A percentile compares a stretch with the other conserved stretches of the same genome.
phyloP scores from a whole-genome alignment of 1,139 yeast genomes.

The Candida mesenterica region DNA sequence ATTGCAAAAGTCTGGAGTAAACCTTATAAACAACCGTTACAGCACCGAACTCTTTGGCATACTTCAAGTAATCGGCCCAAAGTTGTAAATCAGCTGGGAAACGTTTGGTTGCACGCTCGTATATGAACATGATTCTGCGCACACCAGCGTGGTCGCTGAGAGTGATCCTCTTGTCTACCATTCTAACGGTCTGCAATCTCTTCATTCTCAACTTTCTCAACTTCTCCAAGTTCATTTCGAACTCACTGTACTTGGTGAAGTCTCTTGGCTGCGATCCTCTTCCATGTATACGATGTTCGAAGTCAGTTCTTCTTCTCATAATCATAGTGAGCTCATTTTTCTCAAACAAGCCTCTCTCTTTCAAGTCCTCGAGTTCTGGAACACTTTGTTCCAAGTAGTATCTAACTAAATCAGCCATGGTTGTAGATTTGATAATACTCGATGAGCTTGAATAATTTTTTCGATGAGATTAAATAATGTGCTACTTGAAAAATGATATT shows the following conservation, averaged over 20 bases:
- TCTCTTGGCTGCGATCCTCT: constrained; percentile 81
- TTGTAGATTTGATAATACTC: neutral
- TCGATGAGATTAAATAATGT: neutral
- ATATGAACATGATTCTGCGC: constrained; percentile 78
- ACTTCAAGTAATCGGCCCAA: constrained; percentile 77
- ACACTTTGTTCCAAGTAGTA: constrained; percentile 79
- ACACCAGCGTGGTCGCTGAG: constrained; percentile 87
- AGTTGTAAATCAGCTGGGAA: constrained; percentile 75
- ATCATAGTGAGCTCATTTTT: constrained; percentile 79
- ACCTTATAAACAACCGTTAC: constrained; percentile 78
- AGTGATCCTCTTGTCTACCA: constrained; percentile 53
- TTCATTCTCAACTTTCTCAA: constrained; percentile 70
- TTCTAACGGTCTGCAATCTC: constrained; percentile 56
- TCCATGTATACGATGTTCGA: constrained; percentile 86
- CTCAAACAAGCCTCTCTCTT: constrained; percentile 75
- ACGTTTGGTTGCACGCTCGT: constrained; percentile 76
- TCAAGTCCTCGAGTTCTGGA: constrained; percentile 89
- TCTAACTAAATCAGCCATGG: constrained; percentile 74
- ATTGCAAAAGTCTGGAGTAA: constrained; percentile 72
- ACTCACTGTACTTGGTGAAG: constrained; percentile 74
- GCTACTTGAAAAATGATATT: neutral
- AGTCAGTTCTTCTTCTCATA: constrained; percentile 92
- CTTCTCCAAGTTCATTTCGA: constrained; percentile 77
- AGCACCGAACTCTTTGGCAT: constrained; percentile 72
- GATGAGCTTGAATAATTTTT: neutral